Conservation (phyloP, 2,329 filamentous ascomycete species). For the Verticillium nubilum region DNA sequence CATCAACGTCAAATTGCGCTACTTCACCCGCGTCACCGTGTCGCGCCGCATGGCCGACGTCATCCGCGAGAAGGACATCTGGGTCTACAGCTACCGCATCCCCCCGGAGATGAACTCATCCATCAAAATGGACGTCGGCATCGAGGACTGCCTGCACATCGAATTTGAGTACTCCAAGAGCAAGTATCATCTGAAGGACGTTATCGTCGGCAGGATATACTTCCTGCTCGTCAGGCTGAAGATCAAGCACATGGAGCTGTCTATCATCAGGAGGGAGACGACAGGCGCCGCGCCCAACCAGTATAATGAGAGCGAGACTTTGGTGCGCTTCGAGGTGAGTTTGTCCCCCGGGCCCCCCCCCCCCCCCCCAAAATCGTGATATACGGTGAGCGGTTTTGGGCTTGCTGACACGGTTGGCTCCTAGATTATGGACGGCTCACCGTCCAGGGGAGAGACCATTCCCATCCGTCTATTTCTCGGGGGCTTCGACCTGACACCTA, state of each 20-base stretch:
- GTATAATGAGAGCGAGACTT: slow-evolving; percentile 98
- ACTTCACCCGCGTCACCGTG: slow-evolving; percentile 96
- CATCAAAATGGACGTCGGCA: slow-evolving; percentile 99
- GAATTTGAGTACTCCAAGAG: slow-evolving; percentile 99
- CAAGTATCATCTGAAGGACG: slow-evolving; percentile 98
- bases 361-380: neutral
- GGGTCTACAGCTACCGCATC: slow-evolving; percentile 98
- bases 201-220: slow-evolving; percentile 97
- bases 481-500: slow-evolving; percentile 94
- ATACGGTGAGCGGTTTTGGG: neutral
- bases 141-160: slow-evolving; percentile 98
- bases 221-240: slow-evolving; percentile 95
- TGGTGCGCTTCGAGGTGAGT: slow-evolving; percentile 86
- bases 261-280: slow-evolving; percentile 93
- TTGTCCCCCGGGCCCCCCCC: neutral
- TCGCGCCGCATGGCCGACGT: slow-evolving; percentile 97
- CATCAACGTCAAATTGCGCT: slow-evolving; percentile 98
- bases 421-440: slow-evolving; percentile 98
- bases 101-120: slow-evolving; percentile 96
- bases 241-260: slow-evolving; percentile 99
- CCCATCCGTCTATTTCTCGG: slow-evolving; percentile 95
- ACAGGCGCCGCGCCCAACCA: slow-evolving; percentile 96
- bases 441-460: slow-evolving; percentile 88
- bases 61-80: slow-evolving; percentile 97
- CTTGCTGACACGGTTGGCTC: neutral